Base-by-base conservation (phyloP, 2,329 filamentous ascomycete genomes). In the Aspergillus sp. region DNA sequence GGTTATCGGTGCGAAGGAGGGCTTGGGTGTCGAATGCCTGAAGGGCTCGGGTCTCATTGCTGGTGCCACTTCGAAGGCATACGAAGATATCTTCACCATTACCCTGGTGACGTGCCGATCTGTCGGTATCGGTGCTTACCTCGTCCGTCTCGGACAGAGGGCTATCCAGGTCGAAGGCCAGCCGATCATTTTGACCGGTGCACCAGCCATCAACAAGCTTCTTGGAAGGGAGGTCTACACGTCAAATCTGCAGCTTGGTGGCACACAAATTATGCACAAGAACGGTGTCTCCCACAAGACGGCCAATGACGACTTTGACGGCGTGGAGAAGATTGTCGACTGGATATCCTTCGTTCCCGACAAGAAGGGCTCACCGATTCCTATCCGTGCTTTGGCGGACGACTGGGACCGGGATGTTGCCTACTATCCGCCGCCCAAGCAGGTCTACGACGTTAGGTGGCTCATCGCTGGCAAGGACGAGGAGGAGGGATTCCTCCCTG, bases 211-310 rank as follows among this genome's bases (percentile, higher is more conserved):
- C 61, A 98, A 98, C 78, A 98, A 96, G 69, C 73, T 98, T 52
- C 78, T 98, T 40, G 91, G 91, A 53, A 86, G 93, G 49, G 91
- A 98, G 65, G 89, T 98, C 17, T 98, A 98, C 70, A 95, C 91
- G 15, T 96, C 91, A 40, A 98, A 98, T 74, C 68, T 98, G 56
- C 91, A 98, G 71, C 85, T 98, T 45, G 91, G 91, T 78, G 91
- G 91, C 51, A 98, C 91, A n/a, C 91, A 98, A 67, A 98, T 98
- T 74, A 98, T 98, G 91, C 96, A 98, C 78, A 88, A 85, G 69
- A 98, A 98, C 61, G 91, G 91, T 77, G 91, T 98, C 26, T 96
- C 91, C 14, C 91, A 98, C 71, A 89, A 96, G 84, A 95, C 89
- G 47, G 91, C 91, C 53, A 83, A 82, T 49, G 89, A 98, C 55